Evolutionary conservation across 2,329 filamentous ascomycete species (phyloP).

Genomic region (Hymenotorrendiella dingleyae): DNA sequence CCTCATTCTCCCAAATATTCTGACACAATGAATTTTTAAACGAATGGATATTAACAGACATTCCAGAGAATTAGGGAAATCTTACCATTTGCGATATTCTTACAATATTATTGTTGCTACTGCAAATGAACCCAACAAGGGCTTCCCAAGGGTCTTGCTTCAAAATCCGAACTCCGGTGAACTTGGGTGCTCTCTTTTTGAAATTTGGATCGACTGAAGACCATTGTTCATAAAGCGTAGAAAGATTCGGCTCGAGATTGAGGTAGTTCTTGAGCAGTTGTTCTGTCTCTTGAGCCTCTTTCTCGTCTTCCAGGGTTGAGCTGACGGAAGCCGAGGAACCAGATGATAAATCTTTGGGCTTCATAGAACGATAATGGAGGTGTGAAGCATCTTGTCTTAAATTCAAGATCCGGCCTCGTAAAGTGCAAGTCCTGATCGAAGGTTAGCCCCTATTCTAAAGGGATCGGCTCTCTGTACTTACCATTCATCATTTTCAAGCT

Average conservation of each 20-base stretch:
- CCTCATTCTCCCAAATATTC: too few relatives aligned
- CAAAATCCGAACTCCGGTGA: slow-evolving; percentile 85
- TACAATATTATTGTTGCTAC: slow-evolving; percentile 96
- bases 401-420: slow-evolving; percentile 79
- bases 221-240: slow-evolving; percentile 79
- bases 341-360: slow-evolving; percentile 33
- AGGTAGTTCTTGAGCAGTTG: slow-evolving; percentile 78
- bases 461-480: slow-evolving; percentile 31
- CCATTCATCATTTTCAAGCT: slow-evolving; percentile 80
- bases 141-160: slow-evolving; percentile 96
- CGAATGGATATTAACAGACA: too few relatives aligned
- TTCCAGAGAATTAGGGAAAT: not conserved
- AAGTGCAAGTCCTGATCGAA: slow-evolving; percentile 62
- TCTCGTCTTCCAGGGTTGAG: slow-evolving; percentile 21
- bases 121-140: slow-evolving; percentile 91
- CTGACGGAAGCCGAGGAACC: not conserved
- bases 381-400: slow-evolving; percentile 74
- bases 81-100: slow-evolving; percentile 90
- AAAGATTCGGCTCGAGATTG: slow-evolving; percentile 73
- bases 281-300: slow-evolving; percentile 62
- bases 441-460: slow-evolving; percentile 17
- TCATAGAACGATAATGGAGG: slow-evolving; percentile 75
- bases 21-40: too few relatives aligned
- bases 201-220: slow-evolving; percentile 82
- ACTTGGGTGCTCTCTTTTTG: slow-evolving; percentile 75